Evolutionary conservation across 495 filamentous ascomycete species (phyloP).

Genomic region (Sordaria brevicollis): DNA sequence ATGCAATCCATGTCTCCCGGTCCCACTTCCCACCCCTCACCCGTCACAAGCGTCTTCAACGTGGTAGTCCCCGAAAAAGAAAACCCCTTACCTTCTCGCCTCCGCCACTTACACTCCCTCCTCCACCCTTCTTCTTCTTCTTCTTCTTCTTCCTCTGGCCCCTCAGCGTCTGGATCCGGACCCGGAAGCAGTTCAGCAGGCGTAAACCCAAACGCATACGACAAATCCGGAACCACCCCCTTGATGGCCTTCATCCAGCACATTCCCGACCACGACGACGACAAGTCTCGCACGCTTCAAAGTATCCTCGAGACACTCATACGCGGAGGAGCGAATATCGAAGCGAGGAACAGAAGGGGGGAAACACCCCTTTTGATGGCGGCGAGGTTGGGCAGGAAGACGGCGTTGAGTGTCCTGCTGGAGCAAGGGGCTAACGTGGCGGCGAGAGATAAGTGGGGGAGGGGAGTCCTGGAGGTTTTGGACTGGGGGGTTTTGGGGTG

Average conservation of each 20-base stretch:
- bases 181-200: slow-evolving; percentile 2
- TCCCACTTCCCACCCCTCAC: background rate
- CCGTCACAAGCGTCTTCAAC: background rate
- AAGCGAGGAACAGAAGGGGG: slow-evolving; percentile 33
- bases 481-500: slow-evolving; percentile 11
- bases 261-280: slow-evolving; percentile 31
- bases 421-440: slow-evolving; percentile 32
- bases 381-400: slow-evolving; percentile 30
- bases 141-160: no score
- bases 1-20: background rate
- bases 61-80: background rate
- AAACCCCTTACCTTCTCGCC: slow-evolving; percentile 10
- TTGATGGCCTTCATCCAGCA: slow-evolving; percentile 37
- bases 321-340: slow-evolving; percentile 21
- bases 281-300: slow-evolving; percentile 24
- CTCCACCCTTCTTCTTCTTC: slow-evolving; percentile 12
- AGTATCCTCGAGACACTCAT: slow-evolving; percentile 22
- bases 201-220: slow-evolving; percentile 35
- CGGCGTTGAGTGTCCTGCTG: slow-evolving; percentile 32
- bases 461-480: slow-evolving; percentile 27
- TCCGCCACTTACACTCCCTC: slow-evolving; percentile 24
- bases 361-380: slow-evolving; percentile 39
- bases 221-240: slow-evolving; percentile 29
- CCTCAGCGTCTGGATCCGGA: no score
- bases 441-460: slow-evolving; percentile 27